Conservation (phyloP, 306 rosid genomes). For the Myrica gale region DNA sequence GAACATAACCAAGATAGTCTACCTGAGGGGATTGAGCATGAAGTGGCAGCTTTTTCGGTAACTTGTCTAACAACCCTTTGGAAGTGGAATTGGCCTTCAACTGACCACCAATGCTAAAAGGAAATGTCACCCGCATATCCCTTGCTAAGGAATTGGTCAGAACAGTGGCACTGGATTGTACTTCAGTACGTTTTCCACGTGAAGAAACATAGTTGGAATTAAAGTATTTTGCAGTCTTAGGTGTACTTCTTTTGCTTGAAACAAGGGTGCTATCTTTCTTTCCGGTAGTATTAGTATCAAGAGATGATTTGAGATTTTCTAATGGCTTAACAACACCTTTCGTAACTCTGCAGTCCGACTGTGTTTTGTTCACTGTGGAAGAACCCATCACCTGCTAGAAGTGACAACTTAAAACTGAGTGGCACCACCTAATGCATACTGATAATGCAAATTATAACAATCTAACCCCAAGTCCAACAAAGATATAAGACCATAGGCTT, state of each 20-base stretch:
- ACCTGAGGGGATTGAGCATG: constrained; percentile 28
- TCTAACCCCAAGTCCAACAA: not conserved
- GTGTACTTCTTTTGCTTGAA: constrained; percentile 10
- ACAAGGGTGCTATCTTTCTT: constrained; percentile 21
- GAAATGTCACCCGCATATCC: constrained; percentile 14
- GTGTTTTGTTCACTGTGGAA: constrained; percentile 9
- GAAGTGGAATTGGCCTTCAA: constrained; percentile 1
- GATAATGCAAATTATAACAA: not conserved
- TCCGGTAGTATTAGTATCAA: not conserved
- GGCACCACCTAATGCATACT: not conserved
- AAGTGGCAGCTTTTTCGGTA: constrained; percentile 11
- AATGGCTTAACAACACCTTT: constrained; percentile 16
- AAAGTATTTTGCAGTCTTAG: not conserved
- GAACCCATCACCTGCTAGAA: constrained; percentile 19
- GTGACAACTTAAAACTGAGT: not conserved
- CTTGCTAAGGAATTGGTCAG: constrained; percentile 16
- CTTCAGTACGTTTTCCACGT: not conserved
- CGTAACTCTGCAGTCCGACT: not conserved
- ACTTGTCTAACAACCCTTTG: constrained; percentile 6
- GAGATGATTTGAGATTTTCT: constrained; percentile 12
- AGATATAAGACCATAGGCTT: not conserved
- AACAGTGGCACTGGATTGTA: constrained; percentile 17
- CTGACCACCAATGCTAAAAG: constrained; percentile 14
- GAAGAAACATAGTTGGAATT: constrained; percentile 11
- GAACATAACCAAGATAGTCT: not conserved